Conservation (phyloP, 441 rosid species). For the Populus hybrid region DNA sequence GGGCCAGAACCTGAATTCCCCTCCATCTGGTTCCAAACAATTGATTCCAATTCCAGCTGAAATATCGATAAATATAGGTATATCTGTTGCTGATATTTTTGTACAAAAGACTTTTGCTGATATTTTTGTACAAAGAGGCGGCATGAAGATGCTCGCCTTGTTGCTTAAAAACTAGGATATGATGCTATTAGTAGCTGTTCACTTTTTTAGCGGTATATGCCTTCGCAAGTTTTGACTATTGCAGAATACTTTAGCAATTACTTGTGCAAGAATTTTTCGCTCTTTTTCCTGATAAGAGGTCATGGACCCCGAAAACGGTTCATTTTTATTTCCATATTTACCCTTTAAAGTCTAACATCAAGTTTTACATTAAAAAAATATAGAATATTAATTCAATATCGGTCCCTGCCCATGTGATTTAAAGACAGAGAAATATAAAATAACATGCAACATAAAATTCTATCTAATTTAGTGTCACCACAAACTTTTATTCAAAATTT, state of each 20-base stretch:
- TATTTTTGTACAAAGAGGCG: not conserved
- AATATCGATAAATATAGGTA: not conserved
- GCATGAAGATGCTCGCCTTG: not conserved
- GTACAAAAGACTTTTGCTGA: too few species aligned
- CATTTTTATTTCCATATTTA: not conserved
- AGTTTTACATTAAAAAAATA: not conserved
- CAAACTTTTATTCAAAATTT: too few species aligned
- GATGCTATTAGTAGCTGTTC: not conserved
- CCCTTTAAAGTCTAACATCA: not conserved
- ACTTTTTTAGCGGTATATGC: too few species aligned
- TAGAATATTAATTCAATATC: not conserved
- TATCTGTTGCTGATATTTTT: not conserved
- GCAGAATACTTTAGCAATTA: not conserved
- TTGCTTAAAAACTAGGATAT: not conserved
- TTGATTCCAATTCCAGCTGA: not conserved
- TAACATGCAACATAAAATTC: too few species aligned
- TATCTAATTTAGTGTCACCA: too few species aligned
- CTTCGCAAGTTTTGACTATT: too few species aligned
- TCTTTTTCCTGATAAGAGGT: not conserved
- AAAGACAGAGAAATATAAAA: too few species aligned
- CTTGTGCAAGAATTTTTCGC: not conserved
- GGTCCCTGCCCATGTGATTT: not conserved
- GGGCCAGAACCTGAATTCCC: slow-evolving; percentile 11
- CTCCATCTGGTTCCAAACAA: slow-evolving; percentile 15
- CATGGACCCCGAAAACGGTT: not conserved